Percentiles rank a stretch among this genome's conserved stretches.
phyloP scores from a whole-genome alignment of 2,329 filamentous ascomycete species.

The Calonectria ilicicola region DNA sequence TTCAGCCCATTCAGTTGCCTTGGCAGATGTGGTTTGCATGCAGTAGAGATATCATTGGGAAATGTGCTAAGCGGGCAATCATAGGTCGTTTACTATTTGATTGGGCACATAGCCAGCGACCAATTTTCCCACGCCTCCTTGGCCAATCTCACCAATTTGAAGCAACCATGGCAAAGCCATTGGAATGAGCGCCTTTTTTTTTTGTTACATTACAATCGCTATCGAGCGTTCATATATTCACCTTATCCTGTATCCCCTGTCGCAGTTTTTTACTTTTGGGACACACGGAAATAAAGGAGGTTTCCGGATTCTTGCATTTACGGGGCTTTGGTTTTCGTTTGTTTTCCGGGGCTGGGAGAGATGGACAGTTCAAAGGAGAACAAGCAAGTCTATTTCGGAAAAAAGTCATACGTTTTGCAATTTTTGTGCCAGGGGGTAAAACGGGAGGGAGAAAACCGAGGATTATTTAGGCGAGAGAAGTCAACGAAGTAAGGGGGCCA shows the following conservation, averaged over 20 bases:
- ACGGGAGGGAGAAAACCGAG: not conserved
- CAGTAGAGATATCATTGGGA: constrained; percentile 41
- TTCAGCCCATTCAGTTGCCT: constrained; percentile 56
- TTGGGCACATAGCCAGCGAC: not conserved
- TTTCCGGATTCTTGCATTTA: constrained; percentile 26
- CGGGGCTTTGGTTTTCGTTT: constrained; percentile 11
- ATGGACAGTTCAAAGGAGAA: not conserved
- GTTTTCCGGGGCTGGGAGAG: not conserved
- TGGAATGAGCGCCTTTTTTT: not conserved
- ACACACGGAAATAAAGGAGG: not conserved
- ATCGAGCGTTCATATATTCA: not conserved
- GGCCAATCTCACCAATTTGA: not conserved
- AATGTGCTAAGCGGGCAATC: not conserved
- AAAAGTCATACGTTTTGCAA: not conserved
- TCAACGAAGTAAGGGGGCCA: too few relatives aligned
- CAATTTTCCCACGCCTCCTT: not conserved
- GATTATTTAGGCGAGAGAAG: not conserved
- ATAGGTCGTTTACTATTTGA: not conserved
- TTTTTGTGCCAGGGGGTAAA: not conserved
- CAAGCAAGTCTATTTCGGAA: not conserved
- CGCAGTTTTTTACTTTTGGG: not conserved
- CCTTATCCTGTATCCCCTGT: not conserved
- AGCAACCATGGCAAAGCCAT: not conserved
- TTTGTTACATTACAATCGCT: not conserved
- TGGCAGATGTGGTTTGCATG: constrained; percentile 64